A percentile compares a stretch with the other conserved stretches of the same genome.
phyloP scores from a whole-genome alignment of 345 rosid species.

The Populus ilicifolia region DNA sequence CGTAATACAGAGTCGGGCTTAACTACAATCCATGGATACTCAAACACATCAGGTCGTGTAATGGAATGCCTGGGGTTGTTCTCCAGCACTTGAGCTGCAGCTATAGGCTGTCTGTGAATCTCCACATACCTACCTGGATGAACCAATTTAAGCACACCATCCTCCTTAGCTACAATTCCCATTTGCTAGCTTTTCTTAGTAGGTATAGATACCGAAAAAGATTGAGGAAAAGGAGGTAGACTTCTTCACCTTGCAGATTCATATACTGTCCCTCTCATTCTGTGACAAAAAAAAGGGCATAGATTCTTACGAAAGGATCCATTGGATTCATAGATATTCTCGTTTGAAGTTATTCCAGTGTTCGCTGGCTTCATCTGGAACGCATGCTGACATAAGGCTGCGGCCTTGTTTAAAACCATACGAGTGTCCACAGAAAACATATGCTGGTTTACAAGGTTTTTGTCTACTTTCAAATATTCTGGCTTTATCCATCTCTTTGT shows the following conservation, averaged over 20 bases:
- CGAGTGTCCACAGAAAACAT: too few relatives aligned
- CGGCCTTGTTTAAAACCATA: too few relatives aligned
- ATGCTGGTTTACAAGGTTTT: too few relatives aligned
- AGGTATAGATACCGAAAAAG: background rate
- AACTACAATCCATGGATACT: conserved; percentile 51
- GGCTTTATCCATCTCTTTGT: too few relatives aligned
- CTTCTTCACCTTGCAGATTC: background rate
- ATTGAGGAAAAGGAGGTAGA: background rate
- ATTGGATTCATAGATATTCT: background rate
- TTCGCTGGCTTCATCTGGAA: too few relatives aligned
- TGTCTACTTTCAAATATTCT: too few relatives aligned
- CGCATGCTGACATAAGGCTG: too few relatives aligned
- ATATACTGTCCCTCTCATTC: background rate
- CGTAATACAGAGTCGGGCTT: conserved; percentile 34
- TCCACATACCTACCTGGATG: conserved; percentile 39
- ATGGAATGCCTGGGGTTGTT: conserved; percentile 50
- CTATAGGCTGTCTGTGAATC: conserved; percentile 30
- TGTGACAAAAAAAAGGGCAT: background rate
- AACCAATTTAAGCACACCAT: conserved; percentile 34
- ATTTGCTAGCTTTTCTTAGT: background rate
- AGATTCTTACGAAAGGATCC: background rate
- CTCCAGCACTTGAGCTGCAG: conserved; percentile 39
- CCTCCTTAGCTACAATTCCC: background rate
- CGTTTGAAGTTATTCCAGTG: background rate
- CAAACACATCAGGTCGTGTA: conserved; percentile 41